Conservation (phyloP, 306 rosid genomes). For the Fragaria vesca region DNA sequence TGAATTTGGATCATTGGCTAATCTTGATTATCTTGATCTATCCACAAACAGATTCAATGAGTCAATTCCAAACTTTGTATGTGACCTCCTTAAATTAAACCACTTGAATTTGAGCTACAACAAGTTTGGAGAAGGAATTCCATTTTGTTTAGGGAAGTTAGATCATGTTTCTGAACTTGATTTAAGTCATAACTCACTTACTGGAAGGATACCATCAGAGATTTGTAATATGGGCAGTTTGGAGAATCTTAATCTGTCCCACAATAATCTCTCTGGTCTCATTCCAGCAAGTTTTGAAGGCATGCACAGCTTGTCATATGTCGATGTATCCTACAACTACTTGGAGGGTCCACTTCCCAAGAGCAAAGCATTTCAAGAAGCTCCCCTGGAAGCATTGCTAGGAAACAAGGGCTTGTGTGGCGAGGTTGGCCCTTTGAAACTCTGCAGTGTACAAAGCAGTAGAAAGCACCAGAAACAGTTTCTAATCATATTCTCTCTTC, state of each 20-base stretch:
- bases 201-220: conserved; percentile 1
- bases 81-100: neutral
- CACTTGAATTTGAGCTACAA: conserved; percentile 23
- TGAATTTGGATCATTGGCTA: neutral
- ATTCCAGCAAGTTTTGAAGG: conserved; percentile 14
- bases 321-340: conserved; percentile 21
- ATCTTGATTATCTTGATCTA: conserved; percentile 9
- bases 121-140: conserved; percentile 5
- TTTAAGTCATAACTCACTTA: conserved; percentile 13
- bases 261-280: conserved; percentile 19
- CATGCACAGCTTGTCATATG: conserved; percentile 1
- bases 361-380: conserved; percentile 15
- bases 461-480: neutral
- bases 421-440: neutral
- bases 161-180: conserved; percentile 1
- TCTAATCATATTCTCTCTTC: conserved; percentile 2
- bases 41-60: neutral
- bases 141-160: conserved; percentile 1
- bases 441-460: neutral
- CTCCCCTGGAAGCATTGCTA: neutral
- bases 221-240: conserved; percentile 7
- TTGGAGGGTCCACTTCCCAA: conserved; percentile 23
- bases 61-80: neutral
- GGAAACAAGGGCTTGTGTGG: conserved; percentile 27
- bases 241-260: conserved; percentile 13